Evolutionary conservation across 208 protist species (phyloP).

Genomic region (Leishmania gerbilli): DNA sequence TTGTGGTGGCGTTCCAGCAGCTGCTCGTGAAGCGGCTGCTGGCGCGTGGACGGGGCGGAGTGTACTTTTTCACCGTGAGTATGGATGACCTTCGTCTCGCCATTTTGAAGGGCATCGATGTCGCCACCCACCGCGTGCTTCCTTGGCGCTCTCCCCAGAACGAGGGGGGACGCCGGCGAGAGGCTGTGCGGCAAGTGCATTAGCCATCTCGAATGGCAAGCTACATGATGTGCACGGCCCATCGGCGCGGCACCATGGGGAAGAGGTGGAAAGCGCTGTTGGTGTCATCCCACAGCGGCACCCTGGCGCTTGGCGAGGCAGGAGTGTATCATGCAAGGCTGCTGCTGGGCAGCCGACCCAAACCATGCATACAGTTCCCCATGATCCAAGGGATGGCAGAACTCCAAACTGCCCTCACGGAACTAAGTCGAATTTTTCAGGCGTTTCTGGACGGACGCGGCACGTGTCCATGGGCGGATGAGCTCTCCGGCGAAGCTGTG

Average conservation of each 20-base stretch:
- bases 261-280: constrained; percentile 72
- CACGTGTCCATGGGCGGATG: constrained; percentile 78
- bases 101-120: constrained; percentile 65
- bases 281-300: constrained; percentile 65
- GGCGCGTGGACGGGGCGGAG: constrained; percentile 56
- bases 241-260: constrained; percentile 92
- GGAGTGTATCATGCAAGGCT: constrained; percentile 60
- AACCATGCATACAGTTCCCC: constrained; percentile 47
- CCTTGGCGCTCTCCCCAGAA: constrained; percentile 67
- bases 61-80: constrained; percentile 97
- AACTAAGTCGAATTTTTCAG: constrained; percentile 49
- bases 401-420: constrained; percentile 33
- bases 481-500: constrained; percentile 59
- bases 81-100: constrained; percentile 64
- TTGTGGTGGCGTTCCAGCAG: constrained; percentile 39
- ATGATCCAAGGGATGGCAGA: constrained; percentile 29
- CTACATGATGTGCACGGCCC: constrained; percentile 85
- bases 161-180: constrained; percentile 49
- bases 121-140: constrained; percentile 36
- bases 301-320: constrained; percentile 75
- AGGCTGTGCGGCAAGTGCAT: constrained; percentile 90
- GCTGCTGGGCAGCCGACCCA: constrained; percentile 39
- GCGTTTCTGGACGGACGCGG: constrained; percentile 45
- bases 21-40: constrained; percentile 84
- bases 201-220: constrained; percentile 89